phyloP scores from a whole-genome alignment of 2,329 filamentous ascomycete species.

The Verticillium longisporum region DNA sequence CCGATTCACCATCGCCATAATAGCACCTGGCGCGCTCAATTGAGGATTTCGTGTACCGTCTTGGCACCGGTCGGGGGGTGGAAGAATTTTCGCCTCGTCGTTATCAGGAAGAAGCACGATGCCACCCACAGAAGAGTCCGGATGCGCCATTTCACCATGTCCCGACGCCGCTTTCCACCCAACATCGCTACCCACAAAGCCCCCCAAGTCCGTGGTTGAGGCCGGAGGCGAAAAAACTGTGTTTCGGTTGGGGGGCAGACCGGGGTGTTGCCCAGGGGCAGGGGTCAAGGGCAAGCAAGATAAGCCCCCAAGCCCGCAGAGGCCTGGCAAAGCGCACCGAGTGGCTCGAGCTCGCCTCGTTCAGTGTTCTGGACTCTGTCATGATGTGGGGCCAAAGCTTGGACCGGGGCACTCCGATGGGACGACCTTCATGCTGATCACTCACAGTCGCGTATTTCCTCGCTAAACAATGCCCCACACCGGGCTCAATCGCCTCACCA shows the following conservation, averaged over 20 bases:
- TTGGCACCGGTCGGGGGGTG: neutral
- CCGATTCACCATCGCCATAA: neutral
- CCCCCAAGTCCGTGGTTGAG: neutral
- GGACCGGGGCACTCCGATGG: neutral
- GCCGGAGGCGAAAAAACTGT: neutral
- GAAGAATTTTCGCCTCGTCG: neutral
- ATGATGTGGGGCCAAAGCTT: neutral
- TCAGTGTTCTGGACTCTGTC: constrained; percentile 1
- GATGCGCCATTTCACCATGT: neutral
- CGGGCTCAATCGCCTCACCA: neutral
- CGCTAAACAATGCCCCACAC: neutral
- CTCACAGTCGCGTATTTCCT: neutral
- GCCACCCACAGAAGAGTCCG: neutral
- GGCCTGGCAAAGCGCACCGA: neutral
- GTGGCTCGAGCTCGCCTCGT: neutral
- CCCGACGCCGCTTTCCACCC: neutral
- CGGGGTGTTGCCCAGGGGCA: neutral
- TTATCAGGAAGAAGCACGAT: neutral
- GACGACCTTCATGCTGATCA: neutral
- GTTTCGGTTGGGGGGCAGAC: neutral
- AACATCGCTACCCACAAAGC: neutral
- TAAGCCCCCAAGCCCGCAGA: neutral
- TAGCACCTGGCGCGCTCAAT: neutral
- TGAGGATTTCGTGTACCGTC: neutral
- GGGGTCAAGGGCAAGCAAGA: neutral